Evolutionary conservation across 371 early-diverging fungal species (phyloP), one percentile per base, ranked within the genome.

Genomic region (Zopfochytrium polystomum): DNA sequence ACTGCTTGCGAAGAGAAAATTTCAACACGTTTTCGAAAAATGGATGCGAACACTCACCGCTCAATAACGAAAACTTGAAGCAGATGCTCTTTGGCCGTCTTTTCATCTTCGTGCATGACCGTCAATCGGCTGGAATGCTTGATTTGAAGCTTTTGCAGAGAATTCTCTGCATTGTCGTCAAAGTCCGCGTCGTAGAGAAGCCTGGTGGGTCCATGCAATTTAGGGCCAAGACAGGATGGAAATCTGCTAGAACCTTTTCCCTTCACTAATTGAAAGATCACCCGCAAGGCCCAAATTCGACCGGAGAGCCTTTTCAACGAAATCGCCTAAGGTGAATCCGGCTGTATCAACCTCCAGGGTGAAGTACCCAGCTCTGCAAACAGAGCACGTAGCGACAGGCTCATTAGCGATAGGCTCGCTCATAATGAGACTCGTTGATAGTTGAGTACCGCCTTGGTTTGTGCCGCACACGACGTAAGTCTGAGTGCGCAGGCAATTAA

Each of bases 151-250:
- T 79, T 76, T 2, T 66, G 71, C 44, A 96, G 71, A 0, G 86
- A 64, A 46, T 62, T 67, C 0, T 71, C 73, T 2, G 81, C 64
- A 57, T 91, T 92, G 47, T 95, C 95, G 26, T 93, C 92, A 59
- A 87, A 90, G 44, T 96, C 97, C 13, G 83, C 77, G 66, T 98
- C 98, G 60, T 93, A 93, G 31, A 98, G 67, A 26, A 93, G 70
- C 60, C 90, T 86, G 64, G 2, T 0, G 42, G 23, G 27, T 32
- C 11, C 33, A 29, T 7, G 38, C 51, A 43, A 5, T 15, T 38
- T 23, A 18, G 20, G 6, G 32, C 23, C 22, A 22, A 56, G 52
- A 9, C 15, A 15, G 1, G 15, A 52, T 27, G 30, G 27, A 13
- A 9, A 15, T 25, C 18, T 52, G 30, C n/a, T 2, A 5, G 60